Percentiles rank a stretch among this genome's conserved stretches.
phyloP scores from a whole-genome alignment of 148 eudicot species.

The Salicornia ramosissima region DNA sequence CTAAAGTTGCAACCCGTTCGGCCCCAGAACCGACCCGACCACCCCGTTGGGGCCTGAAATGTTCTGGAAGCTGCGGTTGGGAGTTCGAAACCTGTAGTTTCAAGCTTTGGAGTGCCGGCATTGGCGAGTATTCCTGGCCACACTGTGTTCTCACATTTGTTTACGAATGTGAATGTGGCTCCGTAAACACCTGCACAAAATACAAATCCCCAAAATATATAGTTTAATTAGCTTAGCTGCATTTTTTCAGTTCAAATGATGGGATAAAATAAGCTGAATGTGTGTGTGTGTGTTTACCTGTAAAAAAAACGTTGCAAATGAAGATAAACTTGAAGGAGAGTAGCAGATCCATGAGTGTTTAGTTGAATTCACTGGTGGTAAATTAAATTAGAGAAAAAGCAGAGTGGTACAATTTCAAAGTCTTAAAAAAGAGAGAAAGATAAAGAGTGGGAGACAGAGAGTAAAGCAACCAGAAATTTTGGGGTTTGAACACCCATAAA shows the following conservation, averaged over 20 bases:
- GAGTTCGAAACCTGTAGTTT: conserved; percentile 79
- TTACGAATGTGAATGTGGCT: conserved; percentile 63
- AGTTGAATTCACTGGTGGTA: background rate
- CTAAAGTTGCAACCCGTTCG: conserved; percentile 70
- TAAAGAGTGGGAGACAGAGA: background rate
- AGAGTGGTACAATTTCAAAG: background rate
- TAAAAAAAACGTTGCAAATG: conserved; percentile 21
- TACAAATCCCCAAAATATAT: too few relatives aligned
- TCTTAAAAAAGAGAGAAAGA: background rate
- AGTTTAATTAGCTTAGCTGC: too few relatives aligned
- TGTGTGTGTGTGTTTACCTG: conserved; percentile 21
- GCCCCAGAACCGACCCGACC: conserved; percentile 97
- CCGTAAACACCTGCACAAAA: conserved; percentile 34
- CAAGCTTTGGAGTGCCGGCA: conserved; percentile 64
- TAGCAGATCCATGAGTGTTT: conserved; percentile 24
- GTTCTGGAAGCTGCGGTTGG: conserved; percentile 43
- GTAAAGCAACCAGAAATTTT: background rate
- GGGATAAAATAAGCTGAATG: too few relatives aligned
- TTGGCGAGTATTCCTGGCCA: conserved; percentile 92
- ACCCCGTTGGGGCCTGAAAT: conserved; percentile 74
- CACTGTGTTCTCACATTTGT: conserved; percentile 64
- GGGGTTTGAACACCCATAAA: conserved; percentile 9
- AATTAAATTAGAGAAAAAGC: background rate
- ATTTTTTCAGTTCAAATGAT: too few relatives aligned
- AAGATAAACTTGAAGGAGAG: conserved; percentile 11